Base-by-base conservation (phyloP, 306 rosid genomes). In the Sicyos baderoa region DNA sequence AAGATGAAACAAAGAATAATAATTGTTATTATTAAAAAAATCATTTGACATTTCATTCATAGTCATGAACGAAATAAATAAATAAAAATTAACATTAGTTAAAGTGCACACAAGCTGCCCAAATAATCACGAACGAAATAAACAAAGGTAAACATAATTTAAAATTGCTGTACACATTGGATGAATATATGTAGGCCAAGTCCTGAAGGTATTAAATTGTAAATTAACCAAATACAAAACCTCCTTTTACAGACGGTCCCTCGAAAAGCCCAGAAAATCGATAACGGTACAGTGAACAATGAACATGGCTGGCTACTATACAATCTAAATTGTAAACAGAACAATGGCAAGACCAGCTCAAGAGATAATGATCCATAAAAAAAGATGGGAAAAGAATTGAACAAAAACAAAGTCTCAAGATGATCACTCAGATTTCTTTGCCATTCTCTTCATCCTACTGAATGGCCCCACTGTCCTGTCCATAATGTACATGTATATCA, bases 391-490 rank as follows among this genome's bases (percentile, higher is more conserved):
- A 67, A 67, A 47, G 42, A 66, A 45, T 64, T 14, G 14, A 63
- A 62, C 70, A 21, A 21, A 65, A 65, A 44, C 13, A 57, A 55
- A 66, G 57, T 51, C 35, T 29, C 54, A 58, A 25, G 35, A 29
- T 29, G 35, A 54, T 86, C 86, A 83, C 68, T 87, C 87, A 0
- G 85, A 44, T 77, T 93, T 89, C 67, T 75, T 80, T 0, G 79
- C 54, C 72, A 83, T 85, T 75, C 98, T 88, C 90, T 93, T 93
- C 87, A 89, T 88, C 77, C 97, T 65, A 85, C 91, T 89, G 50
- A 81, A 93, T 4, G 97, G 98, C 52, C 98, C 98, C 9, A 88
- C 87, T 32, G 97, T 77, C 49, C 81, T 72, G 74, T 93, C 98
- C 88, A 85, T 82, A 69, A 93, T 70, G 68, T 93, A 93, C 94